Evolutionary conservation across 768 basidiomycete genomes (phyloP).

Genomic region (Boletales sp.): DNA sequence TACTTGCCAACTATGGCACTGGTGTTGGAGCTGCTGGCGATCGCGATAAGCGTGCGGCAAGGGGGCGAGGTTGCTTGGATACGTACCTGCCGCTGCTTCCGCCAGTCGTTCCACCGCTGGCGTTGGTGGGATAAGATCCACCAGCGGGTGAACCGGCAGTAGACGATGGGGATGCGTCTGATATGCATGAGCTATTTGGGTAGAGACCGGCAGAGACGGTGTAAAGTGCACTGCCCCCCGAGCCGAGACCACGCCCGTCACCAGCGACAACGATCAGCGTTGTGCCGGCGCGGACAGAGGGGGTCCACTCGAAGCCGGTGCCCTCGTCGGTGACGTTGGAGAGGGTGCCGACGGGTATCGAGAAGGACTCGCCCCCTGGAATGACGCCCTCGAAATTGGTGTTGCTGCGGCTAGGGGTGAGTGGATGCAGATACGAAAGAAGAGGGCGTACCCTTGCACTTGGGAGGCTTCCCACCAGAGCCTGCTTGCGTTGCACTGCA

Average conservation of each 20-base stretch:
- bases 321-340: conserved; percentile 44
- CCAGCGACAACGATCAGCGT: conserved; percentile 65
- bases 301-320: conserved; percentile 68
- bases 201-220: conserved; percentile 51
- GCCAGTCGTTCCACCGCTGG: conserved; percentile 33
- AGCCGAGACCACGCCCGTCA: conserved; percentile 63
- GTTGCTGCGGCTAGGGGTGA: conserved; percentile 34
- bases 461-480: conserved; percentile 58
- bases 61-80: neutral
- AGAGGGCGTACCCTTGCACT: conserved; percentile 48
- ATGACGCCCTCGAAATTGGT: conserved; percentile 70
- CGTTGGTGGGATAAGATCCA: conserved; percentile 61
- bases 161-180: conserved; percentile 62
- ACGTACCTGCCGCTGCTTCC: conserved; percentile 26
- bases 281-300: conserved; percentile 60
- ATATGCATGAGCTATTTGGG: conserved; percentile 54
- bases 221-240: conserved; percentile 59
- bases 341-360: conserved; percentile 49
- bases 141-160: conserved; percentile 77
- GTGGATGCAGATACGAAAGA: neutral
- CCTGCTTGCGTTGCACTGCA: conserved; percentile 60
- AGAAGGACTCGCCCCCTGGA: conserved; percentile 75
- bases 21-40: conserved; percentile 29
- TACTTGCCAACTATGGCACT: conserved; percentile 50
- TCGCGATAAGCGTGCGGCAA: neutral